Evolutionary conservation across 352 stramenopile species (phyloP).

Genomic region (Pythium pectinolyticum): DNA sequence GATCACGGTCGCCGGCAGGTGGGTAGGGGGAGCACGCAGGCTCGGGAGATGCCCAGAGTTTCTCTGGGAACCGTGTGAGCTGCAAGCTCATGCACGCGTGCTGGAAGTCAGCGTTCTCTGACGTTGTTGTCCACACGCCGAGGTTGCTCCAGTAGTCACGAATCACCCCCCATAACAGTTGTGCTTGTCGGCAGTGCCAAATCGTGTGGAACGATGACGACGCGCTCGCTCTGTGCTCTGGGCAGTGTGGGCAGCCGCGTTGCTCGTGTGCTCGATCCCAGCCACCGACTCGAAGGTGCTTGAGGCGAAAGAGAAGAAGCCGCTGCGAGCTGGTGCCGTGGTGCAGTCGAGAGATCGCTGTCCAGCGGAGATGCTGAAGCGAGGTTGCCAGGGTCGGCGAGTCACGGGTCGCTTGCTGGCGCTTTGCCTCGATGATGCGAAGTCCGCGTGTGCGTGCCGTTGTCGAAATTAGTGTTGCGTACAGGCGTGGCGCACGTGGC

Average conservation of each 20-base stretch:
- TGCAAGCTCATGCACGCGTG: neutral
- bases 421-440: neutral
- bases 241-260: neutral
- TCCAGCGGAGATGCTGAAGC: neutral
- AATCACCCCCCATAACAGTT: neutral
- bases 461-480: neutral
- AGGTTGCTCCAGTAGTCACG: neutral
- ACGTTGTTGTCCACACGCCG: neutral
- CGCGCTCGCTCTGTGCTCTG: neutral
- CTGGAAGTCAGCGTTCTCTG: neutral
- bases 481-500: neutral
- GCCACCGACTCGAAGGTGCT: neutral
- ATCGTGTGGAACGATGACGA: neutral
- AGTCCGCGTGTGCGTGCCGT: neutral
- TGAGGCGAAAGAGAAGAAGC: neutral
- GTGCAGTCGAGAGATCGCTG: neutral
- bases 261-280: neutral
- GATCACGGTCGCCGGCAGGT: too few species aligned
- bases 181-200: neutral
- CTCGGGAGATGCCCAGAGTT: neutral
- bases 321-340: neutral
- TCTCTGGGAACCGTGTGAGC: neutral
- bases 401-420: neutral
- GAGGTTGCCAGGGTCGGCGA: neutral
- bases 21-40: too few species aligned